Percentiles rank a stretch among this genome's conserved stretches.
Conservation (phyloP, 192 early-diverging fungal genomes). For the Coemansia furcata region DNA sequence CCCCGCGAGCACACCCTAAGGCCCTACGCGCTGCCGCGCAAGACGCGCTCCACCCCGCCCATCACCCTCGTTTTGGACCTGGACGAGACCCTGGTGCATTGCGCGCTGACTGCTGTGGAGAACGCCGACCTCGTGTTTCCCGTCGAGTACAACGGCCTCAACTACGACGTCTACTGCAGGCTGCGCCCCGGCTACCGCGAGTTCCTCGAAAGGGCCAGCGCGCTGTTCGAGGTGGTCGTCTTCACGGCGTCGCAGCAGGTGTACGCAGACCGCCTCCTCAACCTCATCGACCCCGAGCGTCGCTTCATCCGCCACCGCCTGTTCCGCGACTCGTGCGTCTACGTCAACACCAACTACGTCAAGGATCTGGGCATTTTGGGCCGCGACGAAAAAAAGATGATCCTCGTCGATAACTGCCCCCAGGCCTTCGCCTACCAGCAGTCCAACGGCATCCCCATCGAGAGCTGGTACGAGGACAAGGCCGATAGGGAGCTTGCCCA, state of each 20-base stretch:
- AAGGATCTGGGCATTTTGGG: slow-evolving; percentile 72
- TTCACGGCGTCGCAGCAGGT: slow-evolving; percentile 75
- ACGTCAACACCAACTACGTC: slow-evolving; percentile 65
- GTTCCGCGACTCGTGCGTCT: slow-evolving; percentile 67
- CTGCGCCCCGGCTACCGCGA: slow-evolving; percentile 62
- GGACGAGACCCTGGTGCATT: slow-evolving; percentile 73
- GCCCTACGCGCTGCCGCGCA: slow-evolving; percentile 59
- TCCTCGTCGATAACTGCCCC: slow-evolving; percentile 72
- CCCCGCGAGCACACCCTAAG: slow-evolving; percentile 55
- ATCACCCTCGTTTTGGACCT: slow-evolving; percentile 68
- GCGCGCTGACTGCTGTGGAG: slow-evolving; percentile 55
- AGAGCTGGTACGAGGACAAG: slow-evolving; percentile 71
- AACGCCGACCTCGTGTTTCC: slow-evolving; percentile 63
- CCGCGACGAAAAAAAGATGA: slow-evolving; percentile 59
- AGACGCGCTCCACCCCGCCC: slow-evolving; percentile 58
- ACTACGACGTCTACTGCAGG: slow-evolving; percentile 66
- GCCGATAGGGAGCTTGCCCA: slow-evolving; percentile 61
- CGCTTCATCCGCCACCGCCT: slow-evolving; percentile 63
- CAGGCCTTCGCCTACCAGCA: slow-evolving; percentile 76
- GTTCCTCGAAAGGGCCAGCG: slow-evolving; percentile 59
- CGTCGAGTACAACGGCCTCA: slow-evolving; percentile 63
- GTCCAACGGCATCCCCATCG: slow-evolving; percentile 71
- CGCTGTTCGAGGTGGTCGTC: slow-evolving; percentile 67
- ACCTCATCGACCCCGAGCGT: slow-evolving; percentile 63
- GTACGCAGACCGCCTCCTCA: slow-evolving; percentile 65